phyloP scores from a whole-genome alignment of 371 early-diverging fungal genomes.

The Apophysomyces trapeziformis region DNA sequence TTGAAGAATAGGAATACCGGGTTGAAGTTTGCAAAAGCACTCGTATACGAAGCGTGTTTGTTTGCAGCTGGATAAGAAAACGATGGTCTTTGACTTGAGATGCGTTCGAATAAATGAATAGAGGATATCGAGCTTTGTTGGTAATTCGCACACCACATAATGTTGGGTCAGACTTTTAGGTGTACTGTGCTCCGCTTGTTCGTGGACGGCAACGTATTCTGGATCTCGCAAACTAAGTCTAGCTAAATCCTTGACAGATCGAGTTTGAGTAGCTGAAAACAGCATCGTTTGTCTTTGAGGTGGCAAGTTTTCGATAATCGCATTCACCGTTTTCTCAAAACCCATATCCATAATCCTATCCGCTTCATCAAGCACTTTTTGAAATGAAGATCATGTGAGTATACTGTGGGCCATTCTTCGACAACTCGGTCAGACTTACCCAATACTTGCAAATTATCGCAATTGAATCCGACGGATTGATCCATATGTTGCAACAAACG shows the following conservation, averaged over 20 bases:
- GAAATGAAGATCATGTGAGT: neutral
- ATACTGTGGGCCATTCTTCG: neutral
- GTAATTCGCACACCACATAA: constrained; percentile 82
- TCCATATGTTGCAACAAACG: constrained; percentile 98
- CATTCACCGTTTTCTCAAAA: constrained; percentile 93
- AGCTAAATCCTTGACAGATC: constrained; percentile 92
- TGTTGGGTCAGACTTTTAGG: constrained; percentile 84
- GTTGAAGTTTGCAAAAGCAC: constrained; percentile 92
- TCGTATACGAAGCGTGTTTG: constrained; percentile 88
- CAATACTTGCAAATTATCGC: constrained; percentile 82
- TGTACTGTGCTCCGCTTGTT: constrained; percentile 79
- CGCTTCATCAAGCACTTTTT: constrained; percentile 95
- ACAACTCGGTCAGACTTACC: constrained; percentile 38
- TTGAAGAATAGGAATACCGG: constrained; percentile 89
- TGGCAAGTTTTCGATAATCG: constrained; percentile 93
- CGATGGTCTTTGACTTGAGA: constrained; percentile 73
- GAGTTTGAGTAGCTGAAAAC: constrained; percentile 97
- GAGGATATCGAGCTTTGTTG: constrained; percentile 88
- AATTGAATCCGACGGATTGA: constrained; percentile 90
- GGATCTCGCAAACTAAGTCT: constrained; percentile 88
- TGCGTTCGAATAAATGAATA: constrained; percentile 94
- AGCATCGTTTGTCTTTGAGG: constrained; percentile 87
- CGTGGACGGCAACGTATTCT: constrained; percentile 95
- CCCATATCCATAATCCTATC: constrained; percentile 96
- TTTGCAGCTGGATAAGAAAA: constrained; percentile 50